phyloP scores from a whole-genome alignment of 768 basidiomycete species.

The Tricholoma sp. region DNA sequence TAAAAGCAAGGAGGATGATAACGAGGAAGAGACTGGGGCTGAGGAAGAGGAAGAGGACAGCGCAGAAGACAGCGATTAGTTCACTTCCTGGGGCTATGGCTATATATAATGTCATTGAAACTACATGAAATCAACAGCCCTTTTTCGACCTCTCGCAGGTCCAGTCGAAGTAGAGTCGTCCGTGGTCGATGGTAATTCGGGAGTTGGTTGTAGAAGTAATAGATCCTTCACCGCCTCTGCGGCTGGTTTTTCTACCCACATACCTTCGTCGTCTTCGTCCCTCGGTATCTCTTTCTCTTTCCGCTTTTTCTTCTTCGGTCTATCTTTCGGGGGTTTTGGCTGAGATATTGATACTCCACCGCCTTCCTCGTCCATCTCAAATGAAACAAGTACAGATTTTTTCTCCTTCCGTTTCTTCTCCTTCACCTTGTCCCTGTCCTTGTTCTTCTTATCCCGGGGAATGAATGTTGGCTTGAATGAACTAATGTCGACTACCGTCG shows the following conservation, averaged over 20 bases:
- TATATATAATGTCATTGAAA: neutral
- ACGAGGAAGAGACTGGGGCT: neutral
- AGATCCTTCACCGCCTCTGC: conserved; percentile 44
- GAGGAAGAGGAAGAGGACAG: conserved; percentile 22
- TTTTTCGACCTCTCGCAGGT: conserved; percentile 47
- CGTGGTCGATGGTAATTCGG: conserved; percentile 12
- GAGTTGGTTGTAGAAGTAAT: conserved; percentile 5
- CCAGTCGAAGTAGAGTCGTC: conserved; percentile 15
- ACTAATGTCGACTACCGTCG: conserved; percentile 42
- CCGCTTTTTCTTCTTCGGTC: conserved; percentile 41
- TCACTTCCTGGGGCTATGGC: neutral
- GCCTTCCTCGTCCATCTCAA: conserved; percentile 68
- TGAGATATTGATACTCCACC: conserved; percentile 26
- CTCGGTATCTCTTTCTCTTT: conserved; percentile 24
- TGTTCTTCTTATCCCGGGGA: conserved; percentile 46
- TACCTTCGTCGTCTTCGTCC: conserved; percentile 42
- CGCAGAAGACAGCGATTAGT: conserved; percentile 22
- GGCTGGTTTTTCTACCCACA: conserved; percentile 68
- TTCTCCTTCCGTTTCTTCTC: conserved; percentile 40
- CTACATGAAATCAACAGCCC: conserved; percentile 75
- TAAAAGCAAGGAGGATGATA: conserved; percentile 23
- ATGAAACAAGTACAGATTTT: conserved; percentile 58
- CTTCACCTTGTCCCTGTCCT: conserved; percentile 40
- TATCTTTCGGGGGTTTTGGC: conserved; percentile 29
- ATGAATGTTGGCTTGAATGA: conserved; percentile 90